Conservation (phyloP, 2,329 filamentous ascomycete genomes). For the Exophiala alcalophila region DNA sequence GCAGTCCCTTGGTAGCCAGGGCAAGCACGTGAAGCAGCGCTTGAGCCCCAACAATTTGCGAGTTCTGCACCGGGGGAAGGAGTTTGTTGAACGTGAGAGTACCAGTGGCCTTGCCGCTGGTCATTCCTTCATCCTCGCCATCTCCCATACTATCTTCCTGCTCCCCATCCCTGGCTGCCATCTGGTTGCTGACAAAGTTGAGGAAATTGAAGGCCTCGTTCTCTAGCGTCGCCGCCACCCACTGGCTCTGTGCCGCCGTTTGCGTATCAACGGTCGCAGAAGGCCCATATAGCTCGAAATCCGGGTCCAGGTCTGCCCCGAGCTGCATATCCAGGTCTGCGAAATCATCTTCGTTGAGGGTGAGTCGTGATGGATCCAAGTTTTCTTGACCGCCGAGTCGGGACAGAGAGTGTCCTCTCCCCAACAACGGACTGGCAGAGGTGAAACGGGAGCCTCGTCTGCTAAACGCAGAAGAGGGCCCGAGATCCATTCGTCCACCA, state of each 20-base stretch:
- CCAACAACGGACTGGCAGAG: conserved; percentile 59
- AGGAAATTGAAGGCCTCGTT: conserved; percentile 62
- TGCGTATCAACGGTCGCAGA: conserved; percentile 50
- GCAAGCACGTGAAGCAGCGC: conserved; percentile 72
- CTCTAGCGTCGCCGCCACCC: conserved; percentile 52
- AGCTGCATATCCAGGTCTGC: conserved; percentile 37
- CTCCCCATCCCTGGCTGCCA: conserved; percentile 36
- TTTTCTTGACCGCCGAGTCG: conserved; percentile 28
- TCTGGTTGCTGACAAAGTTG: conserved; percentile 53
- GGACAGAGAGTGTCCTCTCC: conserved; percentile 28
- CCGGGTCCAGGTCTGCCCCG: conserved; percentile 29
- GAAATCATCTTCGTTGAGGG: conserved; percentile 28
- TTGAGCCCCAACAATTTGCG: conserved; percentile 64
- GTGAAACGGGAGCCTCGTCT: conserved; percentile 52
- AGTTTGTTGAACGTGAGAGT: conserved; percentile 62
- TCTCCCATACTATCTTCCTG: conserved; percentile 4
- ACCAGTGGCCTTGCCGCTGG: conserved; percentile 1
- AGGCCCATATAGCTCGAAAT: conserved; percentile 47
- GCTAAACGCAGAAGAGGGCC: conserved; percentile 33
- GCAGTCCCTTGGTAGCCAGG: conserved; percentile 63
- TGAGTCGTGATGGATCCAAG: conserved; percentile 12
- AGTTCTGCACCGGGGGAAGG: conserved; percentile 57
- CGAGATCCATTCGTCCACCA: conserved; percentile 26
- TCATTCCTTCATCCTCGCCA: conserved; percentile 24
- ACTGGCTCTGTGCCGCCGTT: conserved; percentile 46